phyloP scores from a whole-genome alignment of 139 green algal species.

The Desmodesmus armatus region DNA sequence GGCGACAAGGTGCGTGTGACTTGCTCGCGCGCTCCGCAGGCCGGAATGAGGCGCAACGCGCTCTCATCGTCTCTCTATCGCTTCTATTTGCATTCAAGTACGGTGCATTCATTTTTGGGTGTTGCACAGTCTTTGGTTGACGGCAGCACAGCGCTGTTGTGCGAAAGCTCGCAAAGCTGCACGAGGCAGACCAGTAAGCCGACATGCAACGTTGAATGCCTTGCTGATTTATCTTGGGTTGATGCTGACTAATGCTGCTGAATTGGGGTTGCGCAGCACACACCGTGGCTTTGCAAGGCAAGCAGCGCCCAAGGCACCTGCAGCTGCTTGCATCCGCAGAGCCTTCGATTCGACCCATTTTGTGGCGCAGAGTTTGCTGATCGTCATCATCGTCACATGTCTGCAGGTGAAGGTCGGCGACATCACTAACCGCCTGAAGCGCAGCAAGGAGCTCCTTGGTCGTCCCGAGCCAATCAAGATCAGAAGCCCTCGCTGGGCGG shows the following conservation, averaged over 20 bases:
- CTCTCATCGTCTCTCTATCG: slow-evolving; percentile 58
- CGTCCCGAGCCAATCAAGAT: no score
- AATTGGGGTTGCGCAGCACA: neutral
- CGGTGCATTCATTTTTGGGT: neutral
- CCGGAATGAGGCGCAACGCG: slow-evolving; percentile 59
- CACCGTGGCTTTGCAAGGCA: no score
- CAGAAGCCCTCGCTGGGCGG: neutral
- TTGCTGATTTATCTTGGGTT: neutral
- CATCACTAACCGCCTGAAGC: neutral
- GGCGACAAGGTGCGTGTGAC: slow-evolving; percentile 26
- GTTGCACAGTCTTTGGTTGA: neutral
- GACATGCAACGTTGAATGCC: no score
- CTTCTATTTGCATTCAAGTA: slow-evolving; percentile 53
- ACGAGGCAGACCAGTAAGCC: no score
- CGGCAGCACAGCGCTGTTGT: neutral
- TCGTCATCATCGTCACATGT: neutral
- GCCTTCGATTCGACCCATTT: neutral
- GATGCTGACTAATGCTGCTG: neutral
- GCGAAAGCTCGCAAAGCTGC: neutral
- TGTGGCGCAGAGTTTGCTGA: neutral
- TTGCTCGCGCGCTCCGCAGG: neutral
- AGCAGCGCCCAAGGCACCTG: no score
- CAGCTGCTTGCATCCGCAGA: neutral
- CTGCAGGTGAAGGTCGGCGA: neutral
- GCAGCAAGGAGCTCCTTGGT: neutral